Evolutionary conservation across 768 basidiomycete genomes (phyloP).

Genomic region (Boletus barrowsii): DNA sequence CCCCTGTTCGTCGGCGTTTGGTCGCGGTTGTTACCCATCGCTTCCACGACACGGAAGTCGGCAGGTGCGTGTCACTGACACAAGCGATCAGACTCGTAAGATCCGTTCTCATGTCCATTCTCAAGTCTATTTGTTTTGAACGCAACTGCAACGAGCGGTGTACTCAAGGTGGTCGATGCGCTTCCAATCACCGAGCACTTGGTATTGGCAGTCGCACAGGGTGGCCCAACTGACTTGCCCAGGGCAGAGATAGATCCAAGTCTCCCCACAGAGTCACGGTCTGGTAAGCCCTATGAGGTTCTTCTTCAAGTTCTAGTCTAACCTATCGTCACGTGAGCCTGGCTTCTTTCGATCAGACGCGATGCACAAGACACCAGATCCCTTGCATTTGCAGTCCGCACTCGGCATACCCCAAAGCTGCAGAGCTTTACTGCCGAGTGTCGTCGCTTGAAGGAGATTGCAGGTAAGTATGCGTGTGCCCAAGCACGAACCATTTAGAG

Average conservation of each 20-base stretch:
- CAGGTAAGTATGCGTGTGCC: constrained; percentile 45
- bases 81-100: neutral
- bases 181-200: constrained; percentile 57
- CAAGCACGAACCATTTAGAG: neutral
- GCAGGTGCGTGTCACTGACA: constrained; percentile 41
- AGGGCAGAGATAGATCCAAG: constrained; percentile 20
- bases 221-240: constrained; percentile 38
- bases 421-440: constrained; percentile 50
- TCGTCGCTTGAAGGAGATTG: constrained; percentile 50
- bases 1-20: constrained; percentile 1
- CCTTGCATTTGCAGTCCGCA: constrained; percentile 41
- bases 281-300: constrained; percentile 33
- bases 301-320: neutral
- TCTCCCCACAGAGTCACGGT: constrained; percentile 33
- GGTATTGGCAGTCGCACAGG: constrained; percentile 56
- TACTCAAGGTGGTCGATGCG: constrained; percentile 7
- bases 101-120: constrained; percentile 1
- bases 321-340: constrained; percentile 36
- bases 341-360: constrained; percentile 49
- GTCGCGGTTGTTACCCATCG: constrained; percentile 52
- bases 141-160: neutral
- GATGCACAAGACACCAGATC: constrained; percentile 40
- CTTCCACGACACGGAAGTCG: constrained; percentile 45
- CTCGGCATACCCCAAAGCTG: constrained; percentile 45
- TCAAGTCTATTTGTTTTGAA: constrained; percentile 21